A percentile compares a stretch with the other conserved stretches of the same genome.
Conservation (phyloP, 345 rosid species). For the Eucalyptus brandiana region DNA sequence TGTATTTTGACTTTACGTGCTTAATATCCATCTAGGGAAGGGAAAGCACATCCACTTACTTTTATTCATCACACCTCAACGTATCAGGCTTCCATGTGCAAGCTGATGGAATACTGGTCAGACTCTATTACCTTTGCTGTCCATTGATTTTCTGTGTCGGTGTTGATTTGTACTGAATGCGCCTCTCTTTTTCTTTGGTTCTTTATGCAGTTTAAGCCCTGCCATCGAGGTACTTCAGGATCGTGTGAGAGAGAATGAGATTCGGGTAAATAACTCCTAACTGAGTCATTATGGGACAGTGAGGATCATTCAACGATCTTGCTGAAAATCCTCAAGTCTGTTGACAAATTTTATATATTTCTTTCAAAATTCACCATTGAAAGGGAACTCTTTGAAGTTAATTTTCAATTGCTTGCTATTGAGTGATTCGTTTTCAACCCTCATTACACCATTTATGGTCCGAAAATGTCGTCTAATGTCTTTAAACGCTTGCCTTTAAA, state of each 20-base stretch:
- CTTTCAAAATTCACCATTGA: not conserved
- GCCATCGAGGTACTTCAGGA: conserved; percentile 84
- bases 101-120: conserved; percentile 90
- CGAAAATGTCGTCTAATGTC: not conserved
- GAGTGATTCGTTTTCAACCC: not conserved
- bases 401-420: not conserved
- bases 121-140: conserved; percentile 4
- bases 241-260: conserved; percentile 74
- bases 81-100: conserved; percentile 95
- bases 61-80: conserved; percentile 91
- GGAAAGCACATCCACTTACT: conserved; percentile 80
- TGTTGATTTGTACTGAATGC: not conserved
- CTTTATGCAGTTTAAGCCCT: conserved; percentile 69
- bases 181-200: not conserved
- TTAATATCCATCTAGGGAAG: conserved; percentile 32
- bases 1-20: not conserved
- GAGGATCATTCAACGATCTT: not conserved
- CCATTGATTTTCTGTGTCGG: not conserved
- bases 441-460: not conserved
- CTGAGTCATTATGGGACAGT: not conserved
- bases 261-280: conserved; percentile 40
- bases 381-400: not conserved
- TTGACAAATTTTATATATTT: not conserved
- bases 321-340: not conserved
- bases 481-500: not conserved